Conservation (phyloP, 345 rosid species). For the Hibiscus syriacus region DNA sequence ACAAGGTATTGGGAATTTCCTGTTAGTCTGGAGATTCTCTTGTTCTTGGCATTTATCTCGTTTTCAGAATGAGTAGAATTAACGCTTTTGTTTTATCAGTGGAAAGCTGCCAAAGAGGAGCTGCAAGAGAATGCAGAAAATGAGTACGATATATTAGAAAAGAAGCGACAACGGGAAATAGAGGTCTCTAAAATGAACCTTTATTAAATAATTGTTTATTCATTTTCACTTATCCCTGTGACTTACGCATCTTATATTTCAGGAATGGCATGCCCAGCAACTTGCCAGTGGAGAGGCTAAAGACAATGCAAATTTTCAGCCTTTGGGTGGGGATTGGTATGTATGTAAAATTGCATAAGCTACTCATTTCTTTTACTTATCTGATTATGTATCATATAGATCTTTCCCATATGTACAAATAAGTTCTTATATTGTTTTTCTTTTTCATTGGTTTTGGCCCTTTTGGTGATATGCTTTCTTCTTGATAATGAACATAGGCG, state of each 20-base stretch:
- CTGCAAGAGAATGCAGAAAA: slow-evolving; percentile 72
- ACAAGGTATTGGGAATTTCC: slow-evolving; percentile 82
- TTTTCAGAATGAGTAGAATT: slow-evolving; percentile 1
- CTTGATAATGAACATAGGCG: slow-evolving; percentile 49
- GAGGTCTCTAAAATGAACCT: slow-evolving; percentile 33
- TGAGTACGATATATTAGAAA: slow-evolving; percentile 58
- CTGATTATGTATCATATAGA: background rate
- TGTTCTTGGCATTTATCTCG: background rate
- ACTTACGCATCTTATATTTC: slow-evolving; percentile 16
- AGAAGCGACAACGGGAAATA: slow-evolving; percentile 72
- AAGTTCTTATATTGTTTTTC: background rate
- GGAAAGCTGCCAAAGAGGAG: slow-evolving; percentile 99
- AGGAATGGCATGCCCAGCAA: slow-evolving; percentile 86
- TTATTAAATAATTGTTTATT: background rate
- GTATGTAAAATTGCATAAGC: slow-evolving; percentile 6
- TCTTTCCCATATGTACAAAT: background rate
- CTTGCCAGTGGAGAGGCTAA: slow-evolving; percentile 89
- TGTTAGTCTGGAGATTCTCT: slow-evolving; percentile 2
- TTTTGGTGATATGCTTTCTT: background rate
- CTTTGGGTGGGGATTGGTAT: slow-evolving; percentile 91
- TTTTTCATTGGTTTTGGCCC: background rate
- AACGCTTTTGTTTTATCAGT: slow-evolving; percentile 31
- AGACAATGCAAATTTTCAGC: slow-evolving; percentile 96
- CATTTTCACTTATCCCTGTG: background rate
- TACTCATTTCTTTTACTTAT: background rate